Evolutionary conservation across 164 flowering plant genomes (phyloP), one percentile per base, ranked within the genome.

Genomic region (Umbilicus rupestris): DNA sequence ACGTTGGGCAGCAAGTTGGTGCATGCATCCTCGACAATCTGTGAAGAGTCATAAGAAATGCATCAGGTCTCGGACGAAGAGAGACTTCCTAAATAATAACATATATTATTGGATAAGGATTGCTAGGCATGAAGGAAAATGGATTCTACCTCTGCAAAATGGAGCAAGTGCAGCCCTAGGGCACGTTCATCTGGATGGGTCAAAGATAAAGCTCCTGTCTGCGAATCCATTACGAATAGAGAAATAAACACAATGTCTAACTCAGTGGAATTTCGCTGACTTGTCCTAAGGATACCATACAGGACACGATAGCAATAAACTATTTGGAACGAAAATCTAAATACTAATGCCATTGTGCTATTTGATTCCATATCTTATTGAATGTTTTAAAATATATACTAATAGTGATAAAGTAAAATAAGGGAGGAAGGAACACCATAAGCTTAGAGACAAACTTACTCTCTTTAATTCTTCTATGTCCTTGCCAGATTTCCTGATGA

Each of bases 401-500:
- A 12, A 55, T 29, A 31, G 39, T 1, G 8, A 8, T 39, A 31
- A 33, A 46, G 16, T 6, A 39, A 26, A 7, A 4, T 24, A 29
- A 46, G 17, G 3, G 2, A 20, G 22, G 5, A 33, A 44, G 37
- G 47, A 39, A 28, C 41, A 37, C 20, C 35, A 59, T 44, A 28
- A 66, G 28, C 20, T 22, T 49, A 24, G 31, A 44, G 70, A 55
- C 69, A n/a, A 62, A 76, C 77, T 77, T 78, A 92, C 99, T 50
- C 76, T 79, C 77, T 92, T 95, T 37, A 92, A 63, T 17, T 85
- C 89, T 64, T 87, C 94, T 15, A 89, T 75, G 55, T 89, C 94
- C 86, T 85, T 89, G 65, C 89, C 94, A 64, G 97, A 92, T 69
- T 84, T 95, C 70, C 97, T 80, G 71, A 92, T 88, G 66, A 95